Base-by-base conservation (phyloP, 768 basidiomycete species). In the Trametes sanguinea region DNA sequence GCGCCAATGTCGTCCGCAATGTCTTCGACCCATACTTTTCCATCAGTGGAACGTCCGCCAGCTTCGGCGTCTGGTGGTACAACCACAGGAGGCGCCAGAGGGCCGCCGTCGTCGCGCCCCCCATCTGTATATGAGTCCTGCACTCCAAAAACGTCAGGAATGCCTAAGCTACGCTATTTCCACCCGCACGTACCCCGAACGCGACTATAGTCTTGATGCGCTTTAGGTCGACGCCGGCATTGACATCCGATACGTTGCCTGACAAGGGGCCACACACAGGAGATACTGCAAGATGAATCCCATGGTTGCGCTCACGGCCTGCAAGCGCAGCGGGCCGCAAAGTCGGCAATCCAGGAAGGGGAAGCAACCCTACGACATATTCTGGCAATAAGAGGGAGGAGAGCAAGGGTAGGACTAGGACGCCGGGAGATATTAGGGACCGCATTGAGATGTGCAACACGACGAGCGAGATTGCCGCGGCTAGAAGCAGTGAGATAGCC, bases 71-170 rank as follows among this genome's bases (percentile, higher is more conserved):
- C 73, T 0, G 82, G 80, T n/a, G 76, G 77, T 1, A 66, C 69
- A 16, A 83, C 47, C 7, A 82, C 70, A 0, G 83, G 68, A 4
- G 80, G 79, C 0, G 72, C 67, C 17, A 80, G 76, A 0, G 77
- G 69, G 0, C 76, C 73, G 10, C 84, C 83, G 57, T 83, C 80
- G 17, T 79, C 73, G 39, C 72, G 76, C 4, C 80, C 81, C 0
- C 81, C 83, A 52, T 81, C 80, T 0, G 81, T 83, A 60, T 78
- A 84, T 8, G 79, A 81, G 60, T 84, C 82, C 80, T 66, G 35
- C 17, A 11, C 3, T 35, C 39, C 6, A 44, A 3, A 48, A 30
- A 4, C n/a, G 6, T 8, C 17, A 22, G 22, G n/a, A 3, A 22
- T n/a, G 45, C 4, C n/a, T 5, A 22, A 22, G 22, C 22, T 22